Evolutionary conservation across 495 filamentous ascomycete species (phyloP), one percentile per base, ranked within the genome.

Genomic region (Neurospora sp.): DNA sequence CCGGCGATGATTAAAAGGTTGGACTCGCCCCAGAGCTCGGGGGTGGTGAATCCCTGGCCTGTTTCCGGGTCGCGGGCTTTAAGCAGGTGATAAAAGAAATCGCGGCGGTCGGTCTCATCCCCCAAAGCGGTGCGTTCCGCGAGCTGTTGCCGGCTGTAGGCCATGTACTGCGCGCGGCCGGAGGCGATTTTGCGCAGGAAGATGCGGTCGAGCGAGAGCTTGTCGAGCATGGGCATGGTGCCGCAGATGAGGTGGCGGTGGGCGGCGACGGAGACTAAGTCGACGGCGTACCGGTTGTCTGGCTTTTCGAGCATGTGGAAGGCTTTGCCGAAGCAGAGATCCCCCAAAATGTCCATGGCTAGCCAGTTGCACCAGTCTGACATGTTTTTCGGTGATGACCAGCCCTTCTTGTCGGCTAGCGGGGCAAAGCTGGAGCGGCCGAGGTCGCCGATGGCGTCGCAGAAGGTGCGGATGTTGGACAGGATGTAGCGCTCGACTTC

Each of bases 291-390:
- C 20, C 90, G 85, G 77, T 88, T 89, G 69, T 87, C 84, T 8
- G 82, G 85, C n/a, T 79, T 81, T 69, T 89, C 86, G 69, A 95
- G 83, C 91, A 92, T 92, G 54, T 88, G 85, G 80, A 92, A 93
- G 23, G 89, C 85, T 79, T 92, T 92, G 18, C 89, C 90, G 76
- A 93, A 93, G 73, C 86, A 86, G 10, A 94, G 76, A 42, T 92
- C 89, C 4, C 91, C 91, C 80, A 94, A 88, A 27, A 93, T 88
- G 75, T 94, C 92, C 83, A 92, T 93, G 69, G 88, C 87, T 10
- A 91, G 84, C 81, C 88, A 92, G 78, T 89, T 91, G 72, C 85
- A 86, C 87, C 89, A 92, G 74, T 89, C 83, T 0, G 89, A 83
- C 82, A 91, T 86, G 78, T 92, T 86, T 76, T 84, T 81, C 27